Evolutionary conservation across 2,329 filamentous ascomycete species (phyloP).

Genomic region (Akanthomyces uredinophilus): DNA sequence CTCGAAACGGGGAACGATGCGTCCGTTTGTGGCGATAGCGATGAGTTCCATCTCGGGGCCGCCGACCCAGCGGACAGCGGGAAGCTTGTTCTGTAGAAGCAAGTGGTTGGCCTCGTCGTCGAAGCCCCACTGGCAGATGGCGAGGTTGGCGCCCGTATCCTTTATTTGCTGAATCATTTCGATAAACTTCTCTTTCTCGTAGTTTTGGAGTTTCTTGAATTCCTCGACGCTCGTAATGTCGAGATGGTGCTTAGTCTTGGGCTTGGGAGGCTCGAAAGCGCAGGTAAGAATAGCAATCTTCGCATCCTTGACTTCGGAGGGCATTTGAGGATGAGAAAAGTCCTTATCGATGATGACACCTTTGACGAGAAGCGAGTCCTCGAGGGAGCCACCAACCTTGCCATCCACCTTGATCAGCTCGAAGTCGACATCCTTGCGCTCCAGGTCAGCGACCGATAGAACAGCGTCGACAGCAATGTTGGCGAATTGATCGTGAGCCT

Average conservation of each 20-base stretch:
- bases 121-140: slow-evolving; percentile 99
- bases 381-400: slow-evolving; percentile 89
- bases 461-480: slow-evolving; percentile 97
- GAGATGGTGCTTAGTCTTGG: slow-evolving; percentile 99
- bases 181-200: slow-evolving; percentile 92
- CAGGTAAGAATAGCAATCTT: slow-evolving; percentile 98
- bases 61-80: slow-evolving; percentile 95
- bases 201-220: slow-evolving; percentile 95
- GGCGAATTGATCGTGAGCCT: slow-evolving; percentile 96
- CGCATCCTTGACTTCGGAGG: slow-evolving; percentile 86
- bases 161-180: slow-evolving; percentile 99
- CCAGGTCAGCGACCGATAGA: slow-evolving; percentile 89
- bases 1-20: slow-evolving; percentile 96
- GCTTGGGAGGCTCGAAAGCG: slow-evolving; percentile 97
- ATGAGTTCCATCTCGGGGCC: slow-evolving; percentile 98
- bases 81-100: slow-evolving; percentile 90
- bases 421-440: slow-evolving; percentile 96
- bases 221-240: slow-evolving; percentile 96
- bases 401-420: slow-evolving; percentile 99
- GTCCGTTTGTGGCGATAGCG: slow-evolving; percentile 95
- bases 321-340: slow-evolving; percentile 99
- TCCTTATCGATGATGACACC: slow-evolving; percentile 99
- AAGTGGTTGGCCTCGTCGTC: slow-evolving; percentile 98
- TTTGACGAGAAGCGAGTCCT: slow-evolving; percentile 92
- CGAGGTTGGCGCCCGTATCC: slow-evolving; percentile 91